Conservation (phyloP, 108 stramenopile genomes). For the Pseudonitzschia multiseries region DNA sequence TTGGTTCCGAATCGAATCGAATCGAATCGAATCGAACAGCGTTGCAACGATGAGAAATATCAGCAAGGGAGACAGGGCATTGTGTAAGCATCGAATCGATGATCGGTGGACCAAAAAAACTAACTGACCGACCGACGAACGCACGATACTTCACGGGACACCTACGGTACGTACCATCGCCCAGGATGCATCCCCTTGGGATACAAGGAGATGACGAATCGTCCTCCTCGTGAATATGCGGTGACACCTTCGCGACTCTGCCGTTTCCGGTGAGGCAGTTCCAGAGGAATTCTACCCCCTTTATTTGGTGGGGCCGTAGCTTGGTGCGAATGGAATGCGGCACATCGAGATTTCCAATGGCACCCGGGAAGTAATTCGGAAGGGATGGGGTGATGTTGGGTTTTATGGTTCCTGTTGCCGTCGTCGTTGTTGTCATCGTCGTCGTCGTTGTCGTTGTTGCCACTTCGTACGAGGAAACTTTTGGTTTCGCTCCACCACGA, state of each 20-base stretch:
- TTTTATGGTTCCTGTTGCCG: slow-evolving; percentile 21
- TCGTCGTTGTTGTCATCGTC: not conserved
- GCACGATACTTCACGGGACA: not conserved
- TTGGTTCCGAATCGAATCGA: not conserved
- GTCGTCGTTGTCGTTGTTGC: not conserved
- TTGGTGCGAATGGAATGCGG: slow-evolving; percentile 46
- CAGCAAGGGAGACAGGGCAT: not conserved
- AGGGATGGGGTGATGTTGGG: not conserved
- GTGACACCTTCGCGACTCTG: slow-evolving; percentile 22
- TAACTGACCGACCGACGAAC: not conserved
- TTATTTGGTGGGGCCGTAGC: slow-evolving; percentile 66
- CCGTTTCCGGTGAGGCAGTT: slow-evolving; percentile 61
- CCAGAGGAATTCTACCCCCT: slow-evolving; percentile 75
- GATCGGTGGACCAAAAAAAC: no score
- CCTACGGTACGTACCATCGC: slow-evolving; percentile 49
- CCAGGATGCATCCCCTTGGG: slow-evolving; percentile 79
- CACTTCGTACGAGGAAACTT: not conserved
- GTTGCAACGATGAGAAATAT: not conserved
- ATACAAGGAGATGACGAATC: no score
- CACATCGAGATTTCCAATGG: slow-evolving; percentile 37
- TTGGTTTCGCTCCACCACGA: no score
- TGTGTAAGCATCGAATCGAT: not conserved
- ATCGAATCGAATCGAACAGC: not conserved
- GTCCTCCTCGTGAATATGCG: slow-evolving; percentile 8
- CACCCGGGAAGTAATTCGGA: slow-evolving; percentile 36